Percentiles rank a stretch among this genome's conserved stretches.
These are phyloP conservation scores for Vanderwaltozyma verrucispora DNA, from an alignment of 805 yeast genomes.

Conservation along the genomic window DNA sequence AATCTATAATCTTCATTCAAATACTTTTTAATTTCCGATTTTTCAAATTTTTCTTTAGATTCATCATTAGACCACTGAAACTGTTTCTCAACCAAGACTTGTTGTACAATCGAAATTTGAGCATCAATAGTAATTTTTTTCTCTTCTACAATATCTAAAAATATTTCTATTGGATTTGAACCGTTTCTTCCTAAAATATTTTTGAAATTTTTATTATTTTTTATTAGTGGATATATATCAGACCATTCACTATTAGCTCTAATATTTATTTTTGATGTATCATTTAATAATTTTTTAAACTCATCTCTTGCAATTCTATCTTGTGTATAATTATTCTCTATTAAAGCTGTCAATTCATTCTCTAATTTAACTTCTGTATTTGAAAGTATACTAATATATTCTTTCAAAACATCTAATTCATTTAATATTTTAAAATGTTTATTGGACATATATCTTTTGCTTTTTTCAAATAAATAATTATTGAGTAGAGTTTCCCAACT, in stretches of 20 bases:
- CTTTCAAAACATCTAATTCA: conserved; percentile 48
- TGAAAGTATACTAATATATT: conserved; percentile 28
- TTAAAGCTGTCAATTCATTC: conserved; percentile 13
- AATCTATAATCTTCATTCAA: conserved; percentile 17
- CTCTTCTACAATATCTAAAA: conserved; percentile 63
- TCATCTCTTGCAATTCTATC: conserved; percentile 61
- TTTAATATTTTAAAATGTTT: conserved; percentile 42
- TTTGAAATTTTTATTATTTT: conserved; percentile 46
- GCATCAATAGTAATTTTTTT: conserved; percentile 45
- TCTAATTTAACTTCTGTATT: conserved; percentile 17
- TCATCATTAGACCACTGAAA: conserved; percentile 17
- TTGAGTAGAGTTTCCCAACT: conserved; percentile 19
- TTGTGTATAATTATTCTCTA: conserved; percentile 36
- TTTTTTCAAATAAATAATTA: conserved; percentile 29
- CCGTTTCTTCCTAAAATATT: conserved; percentile 66
- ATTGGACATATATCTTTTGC: conserved; percentile 47
- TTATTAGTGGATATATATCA: conserved; percentile 41
- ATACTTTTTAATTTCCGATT: conserved; percentile 12
- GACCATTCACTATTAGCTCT: conserved; percentile 49
- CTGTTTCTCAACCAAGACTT: conserved; percentile 33
- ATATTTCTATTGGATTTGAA: conserved; percentile 65
- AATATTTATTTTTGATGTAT: conserved; percentile 17
- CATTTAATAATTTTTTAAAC: conserved; percentile 38
- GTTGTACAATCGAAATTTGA: conserved; percentile 50
- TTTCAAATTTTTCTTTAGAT: conserved; percentile 9